A percentile compares a stretch with the other conserved stretches of the same genome.
Evolutionary conservation across 495 filamentous ascomycete genomes (phyloP).

Genomic region (Apodospora peruviana): DNA sequence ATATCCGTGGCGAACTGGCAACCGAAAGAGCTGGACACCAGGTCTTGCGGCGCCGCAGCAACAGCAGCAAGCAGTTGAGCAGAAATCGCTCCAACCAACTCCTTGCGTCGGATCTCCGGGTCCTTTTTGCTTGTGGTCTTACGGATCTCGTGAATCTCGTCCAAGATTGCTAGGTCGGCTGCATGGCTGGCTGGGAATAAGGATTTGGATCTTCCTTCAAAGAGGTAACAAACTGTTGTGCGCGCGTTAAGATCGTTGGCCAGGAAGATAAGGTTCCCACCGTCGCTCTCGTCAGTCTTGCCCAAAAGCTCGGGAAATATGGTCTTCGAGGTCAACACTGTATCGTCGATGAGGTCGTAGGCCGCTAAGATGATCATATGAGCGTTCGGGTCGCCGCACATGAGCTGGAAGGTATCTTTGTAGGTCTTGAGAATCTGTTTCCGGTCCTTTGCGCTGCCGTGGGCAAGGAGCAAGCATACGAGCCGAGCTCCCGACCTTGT

Average conservation of each 20-base stretch:
- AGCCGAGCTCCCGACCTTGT: constrained; percentile 81
- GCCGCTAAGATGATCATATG: constrained; percentile 78
- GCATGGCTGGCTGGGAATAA: constrained; percentile 58
- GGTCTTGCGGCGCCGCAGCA: constrained; percentile 54
- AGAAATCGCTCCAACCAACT: constrained; percentile 65
- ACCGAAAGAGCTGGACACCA: constrained; percentile 72
- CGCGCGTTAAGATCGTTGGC: constrained; percentile 68
- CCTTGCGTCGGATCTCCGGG: constrained; percentile 63
- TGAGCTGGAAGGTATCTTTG: constrained; percentile 75
- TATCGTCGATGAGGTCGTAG: constrained; percentile 91
- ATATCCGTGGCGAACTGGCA: constrained; percentile 82
- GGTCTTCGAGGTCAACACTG: constrained; percentile 75
- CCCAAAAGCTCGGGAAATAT: constrained; percentile 79
- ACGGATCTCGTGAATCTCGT: constrained; percentile 70
- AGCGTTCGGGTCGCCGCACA: constrained; percentile 72
- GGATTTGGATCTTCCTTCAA: constrained; percentile 64
- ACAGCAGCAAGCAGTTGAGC: constrained; percentile 66
- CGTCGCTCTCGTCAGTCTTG: constrained; percentile 53
- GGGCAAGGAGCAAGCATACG: constrained; percentile 72
- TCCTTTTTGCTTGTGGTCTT: constrained; percentile 88
- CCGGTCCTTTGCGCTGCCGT: constrained; percentile 86
- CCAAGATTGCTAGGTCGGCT: constrained; percentile 57
- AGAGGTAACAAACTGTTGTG: constrained; percentile 76
- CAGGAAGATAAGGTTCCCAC: constrained; percentile 56
- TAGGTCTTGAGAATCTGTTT: constrained; percentile 80